Base-by-base conservation (phyloP, 345 rosid genomes). In the Lagerstroemia speciosa region DNA sequence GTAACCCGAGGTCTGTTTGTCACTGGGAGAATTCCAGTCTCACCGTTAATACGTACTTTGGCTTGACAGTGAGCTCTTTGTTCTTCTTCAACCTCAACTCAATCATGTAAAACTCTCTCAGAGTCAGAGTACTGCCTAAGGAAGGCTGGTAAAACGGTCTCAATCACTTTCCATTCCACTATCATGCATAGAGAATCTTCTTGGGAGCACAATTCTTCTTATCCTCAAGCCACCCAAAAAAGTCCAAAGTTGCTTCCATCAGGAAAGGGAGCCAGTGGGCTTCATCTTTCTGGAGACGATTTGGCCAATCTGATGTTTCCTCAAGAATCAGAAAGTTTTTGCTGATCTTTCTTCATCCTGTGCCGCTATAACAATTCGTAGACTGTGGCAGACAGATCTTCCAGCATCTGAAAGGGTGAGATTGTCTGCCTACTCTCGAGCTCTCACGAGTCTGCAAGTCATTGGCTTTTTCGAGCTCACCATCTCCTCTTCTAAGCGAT, bases 151-250 rank as follows among this genome's bases (percentile, higher is more conserved):
- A 16, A 57, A 65, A 41, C 74, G 76, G 78, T 65, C 80, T 58
- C 70, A 67, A 43, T 67, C 75, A 50, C 77, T 58, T 62, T 71
- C 66, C 22, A 40, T 70, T 69, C 71, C 66, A 69, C 71, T 48
- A 68, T 76, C 67, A 65, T 76, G 79, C 57, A n/a, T 33, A 24
- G 73, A 40, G 77, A 76, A 79, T 78, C 74, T 75, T 67, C 37
- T 52, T 43, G 57, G 10, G 14, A 53, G 9, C 38, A 57, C 69
- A 67, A 74, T 76, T 79, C 76, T 67, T 62, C 76, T 19, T 66
- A 61, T 74, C 78, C 76, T 71, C 80, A n/a, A 66, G 32, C 73
- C 57, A 26, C 20, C 77, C 80, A 66, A 74, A 73, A 76, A 24
- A 1, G 78, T 65, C 74, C 83, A 79, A 69, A 68, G 67, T 63